These are phyloP conservation scores for Acanthamoeba healyi DNA, from an alignment of 208 protist genomes.

Conservation along the genomic window DNA sequence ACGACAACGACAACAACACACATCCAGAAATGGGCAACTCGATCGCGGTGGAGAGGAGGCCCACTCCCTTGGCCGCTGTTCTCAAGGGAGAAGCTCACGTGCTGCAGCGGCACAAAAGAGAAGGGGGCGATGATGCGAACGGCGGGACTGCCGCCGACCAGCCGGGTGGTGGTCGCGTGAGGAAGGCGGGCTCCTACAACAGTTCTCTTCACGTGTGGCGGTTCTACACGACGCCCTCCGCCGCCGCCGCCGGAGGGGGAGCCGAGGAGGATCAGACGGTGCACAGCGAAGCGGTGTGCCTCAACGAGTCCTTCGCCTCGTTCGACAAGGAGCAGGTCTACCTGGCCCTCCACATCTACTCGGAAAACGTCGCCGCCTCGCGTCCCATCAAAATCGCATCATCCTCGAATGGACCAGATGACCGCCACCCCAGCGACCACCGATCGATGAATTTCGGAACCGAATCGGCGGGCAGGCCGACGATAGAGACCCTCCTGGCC, in stretches of 20 bases:
- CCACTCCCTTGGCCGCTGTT: neutral
- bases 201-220: constrained; percentile 73
- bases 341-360: constrained; percentile 73
- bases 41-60: constrained; percentile 51
- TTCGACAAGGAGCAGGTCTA: constrained; percentile 69
- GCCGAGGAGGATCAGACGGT: constrained; percentile 22
- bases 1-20: neutral
- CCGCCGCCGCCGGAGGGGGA: too few relatives aligned
- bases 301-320: constrained; percentile 36
- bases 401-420: neutral
- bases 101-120: neutral
- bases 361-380: neutral
- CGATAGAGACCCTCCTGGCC: constrained; percentile 9
- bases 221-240: constrained; percentile 60
- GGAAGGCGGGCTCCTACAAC: constrained; percentile 3
- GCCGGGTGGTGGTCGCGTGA: neutral
- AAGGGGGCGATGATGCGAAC: neutral
- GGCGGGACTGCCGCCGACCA: neutral
- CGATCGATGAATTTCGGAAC: neutral
- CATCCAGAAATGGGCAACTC: constrained; percentile 42
- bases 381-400: neutral
- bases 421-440: neutral
- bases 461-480: constrained; percentile 45
- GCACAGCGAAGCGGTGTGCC: constrained; percentile 1
- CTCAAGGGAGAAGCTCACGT: neutral